Evolutionary conservation across 1,284 basidiomycete species (phyloP), one percentile per base, ranked within the genome.

Genomic region (Pseudozyma flocculosa): DNA sequence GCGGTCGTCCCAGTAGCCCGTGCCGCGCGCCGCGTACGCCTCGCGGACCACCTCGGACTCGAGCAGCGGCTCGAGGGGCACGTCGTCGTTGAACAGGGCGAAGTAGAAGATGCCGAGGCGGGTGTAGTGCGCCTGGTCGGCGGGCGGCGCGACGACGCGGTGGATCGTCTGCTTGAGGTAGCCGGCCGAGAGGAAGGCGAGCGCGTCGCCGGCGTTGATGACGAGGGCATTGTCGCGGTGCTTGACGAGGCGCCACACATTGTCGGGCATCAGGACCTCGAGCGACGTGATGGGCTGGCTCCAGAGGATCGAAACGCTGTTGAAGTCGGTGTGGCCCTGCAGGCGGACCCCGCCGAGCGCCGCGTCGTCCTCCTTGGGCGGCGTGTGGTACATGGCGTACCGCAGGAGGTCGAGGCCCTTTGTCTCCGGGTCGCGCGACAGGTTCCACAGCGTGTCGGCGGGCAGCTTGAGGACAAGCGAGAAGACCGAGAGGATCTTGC

Each of bases 291-390:
- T 79, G 2, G 80, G 80, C 46, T 80, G 79, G 2, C 72, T 76
- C 75, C 80, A 81, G 37, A 81, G 76, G 43, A 80, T 72, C 19
- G 78, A 78, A 38, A 79, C 79, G 24, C 68, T 58, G 42, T 80
- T 80, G 56, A 80, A 81, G 50, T 81, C 80, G 30, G 79, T 79
- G 55, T 81, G 80, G n/a, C 80, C 80, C 64, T 81, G 79, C 43
- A 81, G 73, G 0, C 79, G 59, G 0, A 80, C 70, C 2, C 79
- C 79, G n/a, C 76, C 78, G n/a, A 78, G 59, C 13, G 71, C 61
- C 21, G 75, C 64, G 26, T 73, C 64, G 10, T 79, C 80, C 29
- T 50, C 51, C 53, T 77, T 61, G 23, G 70, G 59, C 2, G 79
- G 78, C 0, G 80, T 78, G 47, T 78, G 78, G 72, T 80, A 81